Base-by-base conservation (phyloP, 2,329 filamentous ascomycete genomes). In the Ustulina deusta region DNA sequence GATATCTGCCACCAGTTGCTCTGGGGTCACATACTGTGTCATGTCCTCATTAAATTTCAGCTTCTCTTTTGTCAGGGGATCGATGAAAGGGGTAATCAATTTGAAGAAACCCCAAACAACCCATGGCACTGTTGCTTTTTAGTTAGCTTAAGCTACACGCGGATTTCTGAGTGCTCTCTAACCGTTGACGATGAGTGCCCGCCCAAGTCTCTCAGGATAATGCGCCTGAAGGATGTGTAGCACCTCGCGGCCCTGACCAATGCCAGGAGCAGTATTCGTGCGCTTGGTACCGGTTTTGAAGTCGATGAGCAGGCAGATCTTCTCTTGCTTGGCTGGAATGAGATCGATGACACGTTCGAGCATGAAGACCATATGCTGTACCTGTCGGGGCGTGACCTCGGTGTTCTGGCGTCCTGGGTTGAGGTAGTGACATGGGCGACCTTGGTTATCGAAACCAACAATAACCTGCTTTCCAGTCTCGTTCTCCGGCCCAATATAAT, bases 21-120 rank as follows among this genome's bases (percentile, higher is more conserved):
- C 85, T 7, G 89, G 81, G 5, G 94, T 94, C 22, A 99, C 91
- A 78, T 94, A 93, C 73, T 92, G 84, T 73, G 86, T 86, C 83
- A 97, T 90, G 77, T 97, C 92, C 79, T 97, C 94, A 84, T 98
- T 97, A 86, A 97, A 97, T 83, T 96, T 97, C 83, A 99, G 90
- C 85, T 99, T 99, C 77, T 96, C 90, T 66, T 92, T 90, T 10
- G 96, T 99, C 75, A 94, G 83, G 7, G 96, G 96, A 80, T 99
- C 96, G 81, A 99, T 97, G 81, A 99, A 97, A 44, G 95, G 94
- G 4, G 90, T 94, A 81, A 99, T 94, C 75, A 97, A 84, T 81
- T 97, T 97, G 86, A 98, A 97, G 86, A 99, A 99, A 58, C 92
- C 92, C 80, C 89, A 91, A 69, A 98, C 93, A 71, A 97, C 87